phyloP scores from a whole-genome alignment of 352 stramenopile genomes.

The Phytophthora tubulina region DNA sequence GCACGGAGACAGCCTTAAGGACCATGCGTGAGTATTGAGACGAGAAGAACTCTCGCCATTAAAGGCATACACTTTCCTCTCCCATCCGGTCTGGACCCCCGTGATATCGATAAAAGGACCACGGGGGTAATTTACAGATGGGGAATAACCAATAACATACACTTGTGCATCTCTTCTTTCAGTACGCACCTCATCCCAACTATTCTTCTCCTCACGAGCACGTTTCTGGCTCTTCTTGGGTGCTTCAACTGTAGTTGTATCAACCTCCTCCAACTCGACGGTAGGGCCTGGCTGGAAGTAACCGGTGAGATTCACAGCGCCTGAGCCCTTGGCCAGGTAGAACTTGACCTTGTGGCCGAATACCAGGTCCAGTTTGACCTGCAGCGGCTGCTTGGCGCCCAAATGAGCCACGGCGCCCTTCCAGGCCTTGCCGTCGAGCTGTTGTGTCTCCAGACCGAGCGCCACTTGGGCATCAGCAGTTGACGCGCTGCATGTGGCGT shows the following conservation, averaged over 20 bases:
- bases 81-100: conserved; percentile 88
- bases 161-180: conserved; percentile 4
- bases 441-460: conserved; percentile 69
- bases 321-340: conserved; percentile 67
- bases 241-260: conserved; percentile 3
- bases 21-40: conserved; percentile 83
- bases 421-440: conserved; percentile 70
- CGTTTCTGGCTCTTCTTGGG: conserved; percentile 79
- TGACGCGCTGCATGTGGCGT: conserved; percentile 49
- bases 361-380: conserved; percentile 87
- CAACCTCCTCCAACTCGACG: conserved; percentile 46
- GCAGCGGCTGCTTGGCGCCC: conserved; percentile 55
- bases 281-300: conserved; percentile 84
- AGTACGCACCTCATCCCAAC: conserved; percentile 69
- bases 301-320: conserved; percentile 76
- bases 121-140: conserved; percentile 79
- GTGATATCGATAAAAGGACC: conserved; percentile 55
- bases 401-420: conserved; percentile 78
- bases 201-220: conserved; percentile 57
- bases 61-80: conserved; percentile 83
- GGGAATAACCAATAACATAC: conserved; percentile 43
- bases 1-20: conserved; percentile 93
- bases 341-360: conserved; percentile 84
- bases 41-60: conserved; percentile 84
- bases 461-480: conserved; percentile 43